Evolutionary conservation across 2,329 filamentous ascomycete genomes (phyloP).

Genomic region (Aspergillus aculeatus): DNA sequence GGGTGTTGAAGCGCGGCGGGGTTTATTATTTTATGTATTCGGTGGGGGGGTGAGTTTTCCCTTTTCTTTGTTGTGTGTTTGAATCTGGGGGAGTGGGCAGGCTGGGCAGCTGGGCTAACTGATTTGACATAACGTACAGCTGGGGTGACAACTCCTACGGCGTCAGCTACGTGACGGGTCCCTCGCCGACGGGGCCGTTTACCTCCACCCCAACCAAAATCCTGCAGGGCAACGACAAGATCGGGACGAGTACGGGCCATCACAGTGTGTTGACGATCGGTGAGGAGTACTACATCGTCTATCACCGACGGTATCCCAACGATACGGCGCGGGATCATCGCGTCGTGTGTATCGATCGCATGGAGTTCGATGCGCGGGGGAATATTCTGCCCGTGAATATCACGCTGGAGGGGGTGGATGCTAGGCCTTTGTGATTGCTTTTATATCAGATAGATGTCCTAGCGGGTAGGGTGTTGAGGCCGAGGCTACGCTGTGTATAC

Average conservation of each 20-base stretch:
- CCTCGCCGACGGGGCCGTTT: constrained; percentile 46
- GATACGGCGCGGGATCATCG: constrained; percentile 50
- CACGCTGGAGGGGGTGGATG: constrained; percentile 29
- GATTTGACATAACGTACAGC: constrained; percentile 11
- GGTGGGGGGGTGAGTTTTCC: constrained; percentile 36
- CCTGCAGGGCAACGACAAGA: constrained; percentile 27
- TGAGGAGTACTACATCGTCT: constrained; percentile 48
- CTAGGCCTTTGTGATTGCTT: constrained; percentile 11
- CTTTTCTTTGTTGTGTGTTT: neutral
- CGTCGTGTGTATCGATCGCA: constrained; percentile 49
- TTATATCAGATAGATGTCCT: neutral
- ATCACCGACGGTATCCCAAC: constrained; percentile 48
- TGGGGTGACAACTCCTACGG: constrained; percentile 50
- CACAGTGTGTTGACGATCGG: constrained; percentile 43
- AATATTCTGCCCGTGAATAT: constrained; percentile 47
- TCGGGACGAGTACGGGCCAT: constrained; percentile 42
- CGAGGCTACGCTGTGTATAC: neutral
- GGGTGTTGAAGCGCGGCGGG: constrained; percentile 46
- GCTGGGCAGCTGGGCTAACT: constrained; percentile 2
- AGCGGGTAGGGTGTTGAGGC: too few species aligned
- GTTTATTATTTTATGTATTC: constrained; percentile 49
- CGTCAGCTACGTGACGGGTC: constrained; percentile 46
- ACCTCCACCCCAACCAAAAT: constrained; percentile 38
- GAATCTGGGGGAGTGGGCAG: neutral
- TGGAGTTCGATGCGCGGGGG: constrained; percentile 48